phyloP scores from a whole-genome alignment of 2,329 filamentous ascomycete species.

The Setomelanomma holmii region DNA sequence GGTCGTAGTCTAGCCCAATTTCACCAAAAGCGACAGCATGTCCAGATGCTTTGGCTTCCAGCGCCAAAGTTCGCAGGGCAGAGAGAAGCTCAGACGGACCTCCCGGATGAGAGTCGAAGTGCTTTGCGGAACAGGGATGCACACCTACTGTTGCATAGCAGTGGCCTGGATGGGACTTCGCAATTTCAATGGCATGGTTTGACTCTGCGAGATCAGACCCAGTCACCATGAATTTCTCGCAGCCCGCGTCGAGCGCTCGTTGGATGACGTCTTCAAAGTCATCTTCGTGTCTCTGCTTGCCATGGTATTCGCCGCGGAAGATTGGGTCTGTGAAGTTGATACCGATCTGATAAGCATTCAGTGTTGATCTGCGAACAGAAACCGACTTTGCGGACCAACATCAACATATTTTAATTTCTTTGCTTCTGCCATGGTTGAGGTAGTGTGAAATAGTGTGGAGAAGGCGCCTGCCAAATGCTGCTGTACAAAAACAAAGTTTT shows the following conservation, averaged over 20 bases:
- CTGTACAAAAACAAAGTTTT: too few relatives aligned
- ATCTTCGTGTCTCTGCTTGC: slow-evolving; percentile 75
- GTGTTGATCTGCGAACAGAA: slow-evolving; percentile 5
- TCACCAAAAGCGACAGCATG: slow-evolving; percentile 87
- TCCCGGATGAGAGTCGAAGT: slow-evolving; percentile 72
- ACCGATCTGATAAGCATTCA: slow-evolving; percentile 67
- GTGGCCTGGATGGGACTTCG: slow-evolving; percentile 74
- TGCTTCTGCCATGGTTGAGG: slow-evolving; percentile 15
- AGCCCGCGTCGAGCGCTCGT: slow-evolving; percentile 79
- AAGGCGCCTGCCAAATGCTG: neutral
- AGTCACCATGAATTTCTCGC: slow-evolving; percentile 89
- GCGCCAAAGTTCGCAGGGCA: slow-evolving; percentile 70
- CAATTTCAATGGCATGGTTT: slow-evolving; percentile 74
- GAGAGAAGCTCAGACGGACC: slow-evolving; percentile 63
- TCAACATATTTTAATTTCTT: slow-evolving; percentile 49
- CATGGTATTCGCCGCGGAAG: slow-evolving; percentile 84
- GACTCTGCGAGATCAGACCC: slow-evolving; percentile 86
- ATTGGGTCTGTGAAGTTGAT: slow-evolving; percentile 96
- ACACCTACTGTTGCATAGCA: slow-evolving; percentile 94
- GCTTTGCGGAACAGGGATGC: slow-evolving; percentile 85
- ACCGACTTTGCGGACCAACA: slow-evolving; percentile 46
- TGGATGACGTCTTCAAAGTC: slow-evolving; percentile 80
- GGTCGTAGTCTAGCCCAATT: slow-evolving; percentile 95
- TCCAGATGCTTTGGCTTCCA: slow-evolving; percentile 62
- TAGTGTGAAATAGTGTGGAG: neutral